phyloP scores from a whole-genome alignment of 2,329 filamentous ascomycete genomes.

The Diaporthe sp. region DNA sequence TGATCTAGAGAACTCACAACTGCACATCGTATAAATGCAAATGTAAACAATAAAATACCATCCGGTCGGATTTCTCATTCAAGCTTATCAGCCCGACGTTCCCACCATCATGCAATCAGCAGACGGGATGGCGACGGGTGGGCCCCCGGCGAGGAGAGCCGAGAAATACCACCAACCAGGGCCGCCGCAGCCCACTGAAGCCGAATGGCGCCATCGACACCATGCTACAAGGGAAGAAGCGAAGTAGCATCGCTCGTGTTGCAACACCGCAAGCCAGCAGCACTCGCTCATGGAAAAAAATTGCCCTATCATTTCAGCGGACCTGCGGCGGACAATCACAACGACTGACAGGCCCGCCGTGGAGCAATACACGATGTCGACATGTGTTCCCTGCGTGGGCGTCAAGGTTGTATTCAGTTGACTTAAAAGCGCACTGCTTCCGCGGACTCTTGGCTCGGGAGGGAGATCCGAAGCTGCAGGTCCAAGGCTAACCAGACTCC shows the following conservation, averaged over 20 bases:
- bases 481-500: not conserved
- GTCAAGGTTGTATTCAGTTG: not conserved
- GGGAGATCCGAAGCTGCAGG: constrained; percentile 1
- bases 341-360: not conserved
- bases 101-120: constrained; percentile 28
- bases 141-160: constrained; percentile 2
- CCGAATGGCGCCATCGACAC: constrained; percentile 37
- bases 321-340: not conserved
- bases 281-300: not conserved
- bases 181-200: not conserved
- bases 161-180: constrained; percentile 19
- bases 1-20: not conserved
- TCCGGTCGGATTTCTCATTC: not conserved
- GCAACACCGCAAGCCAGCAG: not conserved
- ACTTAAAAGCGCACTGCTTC: not conserved
- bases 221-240: not conserved
- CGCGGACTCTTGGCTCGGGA: not conserved
- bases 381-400: not conserved
- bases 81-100: constrained; percentile 16
- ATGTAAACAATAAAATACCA: not conserved
- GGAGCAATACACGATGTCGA: constrained; percentile 9
- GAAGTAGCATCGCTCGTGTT: constrained; percentile 22
- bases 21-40: not conserved
- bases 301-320: not conserved
- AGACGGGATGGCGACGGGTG: constrained; percentile 28